Conservation (phyloP, 2,329 filamentous ascomycete species). For the Waltergamsia citrina region DNA sequence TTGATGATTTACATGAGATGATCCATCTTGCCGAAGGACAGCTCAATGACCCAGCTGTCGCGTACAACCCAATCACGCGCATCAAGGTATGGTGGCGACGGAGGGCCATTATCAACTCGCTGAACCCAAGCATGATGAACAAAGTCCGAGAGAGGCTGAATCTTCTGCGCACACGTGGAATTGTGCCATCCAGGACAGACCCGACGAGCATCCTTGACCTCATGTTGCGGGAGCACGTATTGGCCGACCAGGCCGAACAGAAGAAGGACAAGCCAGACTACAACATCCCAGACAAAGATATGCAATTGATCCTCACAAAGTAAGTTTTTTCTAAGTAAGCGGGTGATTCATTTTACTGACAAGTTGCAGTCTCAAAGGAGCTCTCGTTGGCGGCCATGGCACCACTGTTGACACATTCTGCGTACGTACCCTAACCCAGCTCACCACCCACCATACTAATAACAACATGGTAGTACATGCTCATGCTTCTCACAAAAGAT, state of each 20-base stretch:
- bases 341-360: too few relatives aligned
- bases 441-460: too few relatives aligned
- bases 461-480: too few relatives aligned
- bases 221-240: constrained; percentile 11
- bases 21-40: constrained; percentile 2
- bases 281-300: constrained; percentile 3
- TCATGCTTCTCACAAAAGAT: constrained; percentile 11
- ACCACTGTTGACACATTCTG: constrained; percentile 12
- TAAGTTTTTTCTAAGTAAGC: too few relatives aligned
- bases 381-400: constrained; percentile 15
- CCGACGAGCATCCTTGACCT: constrained; percentile 12
- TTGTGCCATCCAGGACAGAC: constrained; percentile 7
- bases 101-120: neutral
- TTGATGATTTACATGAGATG: constrained; percentile 9
- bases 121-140: constrained; percentile 3
- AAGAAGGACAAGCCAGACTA: constrained; percentile 1
- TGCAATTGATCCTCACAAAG: constrained; percentile 11
- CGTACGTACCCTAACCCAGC: too few relatives aligned
- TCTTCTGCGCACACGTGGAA: constrained; percentile 9
- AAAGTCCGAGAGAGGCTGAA: constrained; percentile 6
- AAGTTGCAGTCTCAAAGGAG: constrained; percentile 10
- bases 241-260: constrained; percentile 1
- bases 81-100: neutral
- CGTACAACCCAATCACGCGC: constrained; percentile 1
- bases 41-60: constrained; percentile 5